Conservation (phyloP, 345 rosid species). For the Rhodamnia argentea region DNA sequence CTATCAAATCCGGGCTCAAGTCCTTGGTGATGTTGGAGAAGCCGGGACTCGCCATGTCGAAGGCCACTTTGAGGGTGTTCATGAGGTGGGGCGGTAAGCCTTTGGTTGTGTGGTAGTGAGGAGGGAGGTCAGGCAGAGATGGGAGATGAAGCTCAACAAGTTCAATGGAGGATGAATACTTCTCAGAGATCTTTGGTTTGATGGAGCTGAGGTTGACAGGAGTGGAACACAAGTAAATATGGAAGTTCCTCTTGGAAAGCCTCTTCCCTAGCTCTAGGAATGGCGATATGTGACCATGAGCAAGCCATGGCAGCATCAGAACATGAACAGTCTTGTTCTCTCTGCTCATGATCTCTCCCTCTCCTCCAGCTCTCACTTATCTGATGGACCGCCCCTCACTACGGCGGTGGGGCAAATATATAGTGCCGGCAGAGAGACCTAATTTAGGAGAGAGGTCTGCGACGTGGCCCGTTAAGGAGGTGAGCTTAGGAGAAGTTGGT, state of each 20-base stretch:
- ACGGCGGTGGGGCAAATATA: not conserved
- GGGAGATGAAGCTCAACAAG: slow-evolving; percentile 27
- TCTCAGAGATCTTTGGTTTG: not conserved
- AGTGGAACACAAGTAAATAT: slow-evolving; percentile 23
- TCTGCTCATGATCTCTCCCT: not conserved
- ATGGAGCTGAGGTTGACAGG: slow-evolving; percentile 12
- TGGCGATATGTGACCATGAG: slow-evolving; percentile 33
- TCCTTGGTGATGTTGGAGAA: slow-evolving; percentile 7
- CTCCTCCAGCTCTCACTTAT: not conserved
- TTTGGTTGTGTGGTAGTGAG: slow-evolving; percentile 31
- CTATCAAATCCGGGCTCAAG: slow-evolving; percentile 14
- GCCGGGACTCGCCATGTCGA: slow-evolving; percentile 11
- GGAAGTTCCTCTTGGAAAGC: slow-evolving; percentile 15
- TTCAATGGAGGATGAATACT: slow-evolving; percentile 9
- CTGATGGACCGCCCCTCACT: not conserved
- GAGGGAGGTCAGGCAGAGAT: slow-evolving; percentile 27
- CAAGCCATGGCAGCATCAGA: slow-evolving; percentile 42
- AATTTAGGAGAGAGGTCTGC: not conserved
- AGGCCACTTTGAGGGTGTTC: slow-evolving; percentile 15
- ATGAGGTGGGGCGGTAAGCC: slow-evolving; percentile 24
- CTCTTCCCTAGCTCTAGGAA: slow-evolving; percentile 29
- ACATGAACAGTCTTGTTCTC: not conserved
- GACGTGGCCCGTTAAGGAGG: not conserved
- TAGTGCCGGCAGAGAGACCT: not conserved
- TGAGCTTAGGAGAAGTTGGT: not conserved